Percentiles rank a stretch among this genome's conserved stretches.
phyloP scores from a whole-genome alignment of 768 basidiomycete species.

The Rhodotorula kratochvilovae region DNA sequence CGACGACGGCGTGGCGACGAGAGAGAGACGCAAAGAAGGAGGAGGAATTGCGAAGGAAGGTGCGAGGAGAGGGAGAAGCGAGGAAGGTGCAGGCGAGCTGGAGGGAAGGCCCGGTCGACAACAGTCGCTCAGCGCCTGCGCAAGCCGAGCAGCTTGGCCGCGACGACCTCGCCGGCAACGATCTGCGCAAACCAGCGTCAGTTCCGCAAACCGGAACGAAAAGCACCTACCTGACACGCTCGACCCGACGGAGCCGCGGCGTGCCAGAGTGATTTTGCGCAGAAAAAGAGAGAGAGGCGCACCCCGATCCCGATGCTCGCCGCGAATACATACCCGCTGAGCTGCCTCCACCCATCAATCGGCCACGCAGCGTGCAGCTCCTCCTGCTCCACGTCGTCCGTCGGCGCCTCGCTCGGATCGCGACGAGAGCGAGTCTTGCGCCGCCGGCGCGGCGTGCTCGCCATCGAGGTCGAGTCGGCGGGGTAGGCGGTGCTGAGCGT shows the following conservation, averaged over 20 bases:
- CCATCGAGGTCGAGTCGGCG: background rate
- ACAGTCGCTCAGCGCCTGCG: background rate
- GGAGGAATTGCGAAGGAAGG: no score
- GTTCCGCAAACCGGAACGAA: no score
- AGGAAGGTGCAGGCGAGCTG: no score
- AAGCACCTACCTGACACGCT: no score
- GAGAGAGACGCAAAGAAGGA: no score
- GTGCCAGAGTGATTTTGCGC: no score
- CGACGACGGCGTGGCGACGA: no score
- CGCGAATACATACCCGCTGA: slow-evolving; percentile 29
- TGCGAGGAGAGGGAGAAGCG: no score
- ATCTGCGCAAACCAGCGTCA: no score
- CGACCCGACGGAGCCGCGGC: no score
- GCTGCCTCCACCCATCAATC: slow-evolving; percentile 15
- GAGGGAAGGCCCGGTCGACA: background rate
- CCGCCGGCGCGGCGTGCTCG: background rate
- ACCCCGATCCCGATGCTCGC: slow-evolving; percentile 35
- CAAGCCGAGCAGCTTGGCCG: slow-evolving; percentile 16
- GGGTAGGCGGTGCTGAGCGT: slow-evolving; percentile 2
- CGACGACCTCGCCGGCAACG: slow-evolving; percentile 34
- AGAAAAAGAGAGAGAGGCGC: background rate
- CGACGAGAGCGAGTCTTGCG: background rate
- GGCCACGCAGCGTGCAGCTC: slow-evolving; percentile 1
- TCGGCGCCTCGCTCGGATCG: background rate
- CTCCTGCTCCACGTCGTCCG: background rate